Evolutionary conservation across 1,139 yeast species (phyloP), one percentile per base, ranked within the genome.

Genomic region (Candida tropicalis): DNA sequence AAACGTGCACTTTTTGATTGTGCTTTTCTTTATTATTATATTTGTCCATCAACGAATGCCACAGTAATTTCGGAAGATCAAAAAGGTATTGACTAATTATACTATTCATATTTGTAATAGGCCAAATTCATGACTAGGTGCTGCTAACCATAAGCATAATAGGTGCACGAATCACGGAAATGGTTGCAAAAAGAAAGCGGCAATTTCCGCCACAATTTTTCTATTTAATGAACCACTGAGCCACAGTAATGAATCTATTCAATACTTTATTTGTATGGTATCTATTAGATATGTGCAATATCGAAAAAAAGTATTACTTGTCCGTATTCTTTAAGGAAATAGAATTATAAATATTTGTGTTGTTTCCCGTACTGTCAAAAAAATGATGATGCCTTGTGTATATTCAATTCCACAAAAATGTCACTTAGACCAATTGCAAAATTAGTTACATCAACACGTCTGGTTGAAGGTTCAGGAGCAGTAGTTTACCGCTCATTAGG

Each of bases 401-500:
- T 11, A 22, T 24, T 13, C 8, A 22, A 29, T 8, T 20, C 29
- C 16, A 29, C 15, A 24, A 35, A 25, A 11, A 36, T 36, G 39
- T 36, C 39, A 44, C 26, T 42, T 56, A 76, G 93, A 72, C 65
- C 84, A 10, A 75, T 88, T 47, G 63, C 75, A 35, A 82, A 80
- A 58, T 70, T 78, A 37, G 74, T 87, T 51, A 66, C 77, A 46
- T 93, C 95, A 22, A 58, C 77, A 41, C 90, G 87, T 57, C 91
- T 85, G 60, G 72, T 85, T 16, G 97, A 89, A 66, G 97, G 97
- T 50, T 91, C 75, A 29, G 97, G 96, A n/a, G 96, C 96, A 27
- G 66, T 74, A 26, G 97, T 89, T 10, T 75, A 95, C 56, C 75
- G 97, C 53, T 82, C 95, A 6, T 81, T 89, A 50, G 97, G 97